phyloP scores from a whole-genome alignment of 371 early-diverging fungal genomes.

The Syncephalastrum monosporum region DNA sequence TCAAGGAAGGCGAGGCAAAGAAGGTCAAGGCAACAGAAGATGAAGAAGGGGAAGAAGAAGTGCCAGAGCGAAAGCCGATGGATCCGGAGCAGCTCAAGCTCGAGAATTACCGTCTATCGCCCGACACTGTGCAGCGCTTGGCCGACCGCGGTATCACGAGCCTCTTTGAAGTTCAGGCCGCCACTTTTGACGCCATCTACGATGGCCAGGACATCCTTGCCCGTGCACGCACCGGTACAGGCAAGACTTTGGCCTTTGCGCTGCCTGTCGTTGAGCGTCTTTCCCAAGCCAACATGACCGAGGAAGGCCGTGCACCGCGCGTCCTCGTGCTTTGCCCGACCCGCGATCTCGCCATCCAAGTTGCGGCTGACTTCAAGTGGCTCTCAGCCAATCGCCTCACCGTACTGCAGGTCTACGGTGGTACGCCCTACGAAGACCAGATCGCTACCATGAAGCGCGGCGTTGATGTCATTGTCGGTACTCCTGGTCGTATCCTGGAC shows the following conservation, averaged over 20 bases:
- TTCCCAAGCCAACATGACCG: conserved; percentile 44
- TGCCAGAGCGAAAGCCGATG: conserved; percentile 30
- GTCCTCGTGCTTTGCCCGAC: conserved; percentile 92
- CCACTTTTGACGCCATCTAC: conserved; percentile 77
- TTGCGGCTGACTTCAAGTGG: conserved; percentile 69
- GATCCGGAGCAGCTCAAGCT: conserved; percentile 67
- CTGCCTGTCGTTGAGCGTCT: conserved; percentile 85
- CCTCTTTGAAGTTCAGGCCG: conserved; percentile 93
- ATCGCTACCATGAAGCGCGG: conserved; percentile 79
- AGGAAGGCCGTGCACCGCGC: conserved; percentile 78
- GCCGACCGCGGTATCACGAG: conserved; percentile 69
- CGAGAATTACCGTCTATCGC: conserved; percentile 60
- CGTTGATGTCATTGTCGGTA: conserved; percentile 95
- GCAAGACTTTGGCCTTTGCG: conserved; percentile 91
- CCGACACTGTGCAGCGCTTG: conserved; percentile 62
- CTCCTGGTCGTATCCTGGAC: conserved; percentile 97
- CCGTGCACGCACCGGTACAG: conserved; percentile 96
- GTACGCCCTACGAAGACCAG: conserved; percentile 82
- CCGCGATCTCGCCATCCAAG: conserved; percentile 96
- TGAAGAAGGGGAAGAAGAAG: conserved; percentile 37
- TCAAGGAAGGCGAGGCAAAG: conserved; percentile 39
- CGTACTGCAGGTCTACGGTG: conserved; percentile 76
- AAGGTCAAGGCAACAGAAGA: conserved; percentile 1
- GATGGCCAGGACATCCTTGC: conserved; percentile 92
- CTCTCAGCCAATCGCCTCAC: conserved; percentile 59